These are phyloP conservation scores for Boeremia lycopersici DNA, from an alignment of 2,329 filamentous ascomycete species.

Conservation along the genomic window DNA sequence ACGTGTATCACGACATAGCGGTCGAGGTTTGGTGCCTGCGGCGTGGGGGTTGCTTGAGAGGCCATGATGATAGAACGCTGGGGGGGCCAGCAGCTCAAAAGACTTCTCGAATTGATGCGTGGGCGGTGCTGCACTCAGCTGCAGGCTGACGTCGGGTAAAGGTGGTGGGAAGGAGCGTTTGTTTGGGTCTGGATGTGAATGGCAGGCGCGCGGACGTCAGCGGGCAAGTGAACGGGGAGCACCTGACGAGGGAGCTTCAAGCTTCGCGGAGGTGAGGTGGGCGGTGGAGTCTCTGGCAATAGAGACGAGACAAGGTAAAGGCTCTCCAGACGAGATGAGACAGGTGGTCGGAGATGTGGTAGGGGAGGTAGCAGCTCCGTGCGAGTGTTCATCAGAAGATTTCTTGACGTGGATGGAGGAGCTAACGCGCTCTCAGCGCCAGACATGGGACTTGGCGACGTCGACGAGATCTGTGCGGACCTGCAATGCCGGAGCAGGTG, in stretches of 20 bases:
- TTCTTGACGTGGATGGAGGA: constrained; percentile 40
- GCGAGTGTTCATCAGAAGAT: constrained; percentile 35
- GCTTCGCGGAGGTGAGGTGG: constrained; percentile 26
- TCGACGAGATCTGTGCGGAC: constrained; percentile 21
- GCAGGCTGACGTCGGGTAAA: constrained; percentile 17
- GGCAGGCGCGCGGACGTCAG: constrained; percentile 29
- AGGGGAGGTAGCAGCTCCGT: constrained; percentile 35
- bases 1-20: constrained; percentile 98
- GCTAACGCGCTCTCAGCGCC: constrained; percentile 31
- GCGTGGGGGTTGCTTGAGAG: constrained; percentile 36
- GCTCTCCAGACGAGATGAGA: constrained; percentile 32
- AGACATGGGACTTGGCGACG: constrained; percentile 26
- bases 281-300: constrained; percentile 24
- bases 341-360: constrained; percentile 32
- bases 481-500: constrained; percentile 11
- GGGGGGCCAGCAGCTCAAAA: constrained; percentile 10
- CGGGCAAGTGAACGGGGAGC: constrained; percentile 32
- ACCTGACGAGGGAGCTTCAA: constrained; percentile 24
- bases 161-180: constrained; percentile 19
- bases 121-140: constrained; percentile 13
- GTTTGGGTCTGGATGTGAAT: constrained; percentile 13
- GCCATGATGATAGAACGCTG: constrained; percentile 29
- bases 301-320: constrained; percentile 25
- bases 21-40: constrained; percentile 66
- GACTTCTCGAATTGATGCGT: constrained; percentile 1